Conservation (phyloP, 225 moss, liverwort and hornwort species). For the Thuidium tamariscinum region DNA sequence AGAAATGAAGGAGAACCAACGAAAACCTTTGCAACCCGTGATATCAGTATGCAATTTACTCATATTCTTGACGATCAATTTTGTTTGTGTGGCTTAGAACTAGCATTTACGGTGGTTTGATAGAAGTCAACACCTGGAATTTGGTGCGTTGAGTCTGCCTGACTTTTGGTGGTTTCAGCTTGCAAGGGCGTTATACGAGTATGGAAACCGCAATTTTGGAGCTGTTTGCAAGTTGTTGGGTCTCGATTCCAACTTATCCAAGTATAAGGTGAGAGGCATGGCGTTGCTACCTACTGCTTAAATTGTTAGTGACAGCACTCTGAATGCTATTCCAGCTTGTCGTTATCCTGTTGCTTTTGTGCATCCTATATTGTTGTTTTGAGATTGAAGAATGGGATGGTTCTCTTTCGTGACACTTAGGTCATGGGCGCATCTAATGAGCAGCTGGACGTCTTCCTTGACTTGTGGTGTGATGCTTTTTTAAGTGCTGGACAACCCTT, state of each 20-base stretch:
- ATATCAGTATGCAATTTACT: constrained; percentile 9
- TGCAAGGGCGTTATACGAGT: constrained; percentile 51
- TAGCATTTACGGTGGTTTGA: not conserved
- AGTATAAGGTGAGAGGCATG: constrained; percentile 41
- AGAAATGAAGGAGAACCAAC: constrained; percentile 20
- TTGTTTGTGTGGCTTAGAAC: not conserved
- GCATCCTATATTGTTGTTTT: not conserved
- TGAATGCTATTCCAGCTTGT: not conserved
- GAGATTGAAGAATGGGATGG: not conserved
- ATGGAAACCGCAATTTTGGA: constrained; percentile 34
- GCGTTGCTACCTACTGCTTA: not conserved
- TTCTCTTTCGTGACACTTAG: not conserved
- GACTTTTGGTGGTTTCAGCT: constrained; percentile 33
- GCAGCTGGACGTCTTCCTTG: constrained; percentile 78
- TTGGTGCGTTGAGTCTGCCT: not conserved
- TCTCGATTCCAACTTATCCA: constrained; percentile 14
- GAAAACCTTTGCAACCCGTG: constrained; percentile 12
- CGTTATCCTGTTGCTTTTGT: not conserved
- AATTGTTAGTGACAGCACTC: not conserved
- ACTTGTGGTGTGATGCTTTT: constrained; percentile 60
- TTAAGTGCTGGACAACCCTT: constrained; percentile 27
- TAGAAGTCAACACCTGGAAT: not conserved
- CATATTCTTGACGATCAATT: not conserved
- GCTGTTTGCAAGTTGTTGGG: constrained; percentile 47
- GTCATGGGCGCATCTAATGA: constrained; percentile 64